Evolutionary conservation across 805 yeast genomes (phyloP).

Genomic region (Starmerella davenportii): DNA sequence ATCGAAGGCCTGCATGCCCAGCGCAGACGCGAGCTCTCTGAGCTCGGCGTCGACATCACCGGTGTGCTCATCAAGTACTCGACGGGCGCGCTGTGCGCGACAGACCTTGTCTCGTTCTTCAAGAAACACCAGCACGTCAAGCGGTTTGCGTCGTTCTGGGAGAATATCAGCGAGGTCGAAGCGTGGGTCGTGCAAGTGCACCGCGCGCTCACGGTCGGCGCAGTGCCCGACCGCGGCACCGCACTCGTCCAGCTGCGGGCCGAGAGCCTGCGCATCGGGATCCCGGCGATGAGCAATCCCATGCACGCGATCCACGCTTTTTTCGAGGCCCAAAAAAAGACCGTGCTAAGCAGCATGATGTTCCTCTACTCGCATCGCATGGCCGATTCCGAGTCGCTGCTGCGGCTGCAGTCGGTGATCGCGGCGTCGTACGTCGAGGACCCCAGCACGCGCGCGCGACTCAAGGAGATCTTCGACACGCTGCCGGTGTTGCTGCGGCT

Average conservation of each 20-base stretch:
- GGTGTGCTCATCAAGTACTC: background rate
- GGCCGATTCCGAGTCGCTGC: background rate
- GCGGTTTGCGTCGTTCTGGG: background rate
- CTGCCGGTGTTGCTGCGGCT: conserved; percentile 3
- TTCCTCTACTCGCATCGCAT: background rate
- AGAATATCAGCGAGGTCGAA: background rate
- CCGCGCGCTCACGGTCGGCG: background rate
- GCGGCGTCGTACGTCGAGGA: background rate
- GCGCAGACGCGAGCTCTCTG: background rate
- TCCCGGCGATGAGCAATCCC: background rate
- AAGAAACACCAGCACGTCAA: background rate
- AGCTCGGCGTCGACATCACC: background rate
- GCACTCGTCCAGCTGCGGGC: background rate
- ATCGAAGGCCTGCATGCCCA: background rate
- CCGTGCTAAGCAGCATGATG: background rate
- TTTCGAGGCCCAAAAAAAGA: background rate
- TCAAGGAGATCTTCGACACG: background rate
- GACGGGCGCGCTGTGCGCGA: background rate
- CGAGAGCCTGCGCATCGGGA: background rate
- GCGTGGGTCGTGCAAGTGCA: background rate
- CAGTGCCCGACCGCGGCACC: background rate
- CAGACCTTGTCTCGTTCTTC: background rate
- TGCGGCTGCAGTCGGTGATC: background rate
- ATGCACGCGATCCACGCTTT: background rate
- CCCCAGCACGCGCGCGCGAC: background rate